A percentile compares a stretch with the other conserved stretches of the same genome.
Conservation (phyloP, 495 filamentous ascomycete species). For the Xeromyces bisporus region DNA sequence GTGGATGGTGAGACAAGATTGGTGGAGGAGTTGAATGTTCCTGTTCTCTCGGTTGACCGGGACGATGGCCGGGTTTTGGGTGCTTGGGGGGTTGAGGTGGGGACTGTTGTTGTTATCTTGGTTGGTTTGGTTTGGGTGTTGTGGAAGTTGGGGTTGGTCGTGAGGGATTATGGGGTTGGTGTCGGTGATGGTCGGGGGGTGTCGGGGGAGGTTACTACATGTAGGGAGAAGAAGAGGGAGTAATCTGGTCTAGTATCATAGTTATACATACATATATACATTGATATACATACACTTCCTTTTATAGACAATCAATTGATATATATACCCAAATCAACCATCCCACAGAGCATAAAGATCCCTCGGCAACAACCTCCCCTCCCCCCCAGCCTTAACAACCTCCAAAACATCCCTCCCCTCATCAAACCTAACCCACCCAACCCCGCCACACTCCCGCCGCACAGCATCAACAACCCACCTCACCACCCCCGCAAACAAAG, state of each 20-base stretch:
- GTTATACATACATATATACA: too few relatives aligned
- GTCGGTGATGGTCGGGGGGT: slow-evolving; percentile 2
- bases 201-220: slow-evolving; percentile 3
- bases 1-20: too few relatives aligned
- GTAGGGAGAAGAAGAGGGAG: slow-evolving; percentile 21
- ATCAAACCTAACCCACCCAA: slow-evolving; percentile 17
- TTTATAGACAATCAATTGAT: too few relatives aligned
- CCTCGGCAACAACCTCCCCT: slow-evolving; percentile 18
- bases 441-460: slow-evolving; percentile 16
- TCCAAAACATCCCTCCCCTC: slow-evolving; percentile 11
- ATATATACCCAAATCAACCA: too few relatives aligned
- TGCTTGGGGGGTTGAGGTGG: slow-evolving; percentile 44
- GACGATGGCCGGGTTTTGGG: slow-evolving; percentile 31
- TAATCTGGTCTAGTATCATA: too few relatives aligned
- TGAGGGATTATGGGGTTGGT: slow-evolving; percentile 10
- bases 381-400: slow-evolving; percentile 9
- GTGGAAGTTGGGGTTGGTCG: slow-evolving; percentile 41
- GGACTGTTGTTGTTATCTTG: slow-evolving; percentile 51
- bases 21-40: slow-evolving; percentile 47
- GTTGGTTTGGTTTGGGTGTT: slow-evolving; percentile 62
- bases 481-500: slow-evolving; percentile 18
- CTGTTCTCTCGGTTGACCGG: slow-evolving; percentile 40
- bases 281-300: too few relatives aligned
- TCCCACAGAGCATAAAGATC: too few relatives aligned
- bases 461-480: slow-evolving; percentile 16